phyloP scores from a whole-genome alignment of 2,329 filamentous ascomycete genomes.

The Colletotrichum gloeosporioides region DNA sequence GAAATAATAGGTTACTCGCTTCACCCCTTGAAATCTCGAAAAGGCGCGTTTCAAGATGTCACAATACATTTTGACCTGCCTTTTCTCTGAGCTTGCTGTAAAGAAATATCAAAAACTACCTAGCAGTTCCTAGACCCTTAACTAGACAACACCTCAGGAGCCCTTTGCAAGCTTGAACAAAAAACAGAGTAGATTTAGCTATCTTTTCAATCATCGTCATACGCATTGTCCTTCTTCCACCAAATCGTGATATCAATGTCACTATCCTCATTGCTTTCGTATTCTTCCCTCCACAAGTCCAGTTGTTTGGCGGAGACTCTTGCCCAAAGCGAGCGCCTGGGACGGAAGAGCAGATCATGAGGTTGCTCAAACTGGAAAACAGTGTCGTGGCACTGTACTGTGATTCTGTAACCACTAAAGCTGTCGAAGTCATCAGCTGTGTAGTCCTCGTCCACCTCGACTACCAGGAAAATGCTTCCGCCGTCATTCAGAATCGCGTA shows the following conservation, averaged over 20 bases:
- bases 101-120: not conserved
- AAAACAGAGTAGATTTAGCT: not conserved
- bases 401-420: not conserved
- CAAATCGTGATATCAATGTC: not conserved
- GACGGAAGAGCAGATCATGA: not conserved
- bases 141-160: not conserved
- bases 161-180: not conserved
- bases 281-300: not conserved
- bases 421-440: not conserved
- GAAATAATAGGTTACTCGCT: too few relatives aligned
- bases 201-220: not conserved
- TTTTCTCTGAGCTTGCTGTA: too few relatives aligned
- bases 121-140: not conserved
- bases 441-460: not conserved
- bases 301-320: not conserved
- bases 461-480: not conserved
- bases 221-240: not conserved
- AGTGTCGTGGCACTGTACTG: not conserved
- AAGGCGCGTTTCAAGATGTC: too few relatives aligned
- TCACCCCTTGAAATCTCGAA: too few relatives aligned
- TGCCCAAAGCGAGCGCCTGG: not conserved
- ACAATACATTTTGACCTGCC: too few relatives aligned
- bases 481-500: not conserved
- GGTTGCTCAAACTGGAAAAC: not conserved
- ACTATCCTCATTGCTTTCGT: not conserved